Conservation (phyloP, 2,329 filamentous ascomycete species). For the Cryoendolithus antarcticus region DNA sequence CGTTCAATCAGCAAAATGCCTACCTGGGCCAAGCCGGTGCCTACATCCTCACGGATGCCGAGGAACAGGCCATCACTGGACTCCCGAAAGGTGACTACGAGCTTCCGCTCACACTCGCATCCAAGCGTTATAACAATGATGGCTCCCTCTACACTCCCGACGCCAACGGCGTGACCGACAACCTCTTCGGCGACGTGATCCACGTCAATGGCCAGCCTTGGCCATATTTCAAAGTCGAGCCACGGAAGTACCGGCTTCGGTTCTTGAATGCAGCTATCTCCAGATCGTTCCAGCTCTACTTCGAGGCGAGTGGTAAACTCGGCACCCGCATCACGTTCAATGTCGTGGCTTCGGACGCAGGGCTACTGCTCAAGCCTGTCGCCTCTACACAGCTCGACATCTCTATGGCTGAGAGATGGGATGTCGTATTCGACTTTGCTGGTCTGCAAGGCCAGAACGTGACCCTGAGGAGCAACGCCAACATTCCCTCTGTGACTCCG, state of each 20-base stretch:
- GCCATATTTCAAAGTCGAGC: slow-evolving; percentile 47
- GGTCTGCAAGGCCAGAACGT: slow-evolving; percentile 35
- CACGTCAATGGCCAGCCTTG: slow-evolving; percentile 48
- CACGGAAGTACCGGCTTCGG: slow-evolving; percentile 47
- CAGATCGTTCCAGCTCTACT: slow-evolving; percentile 37
- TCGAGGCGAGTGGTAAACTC: slow-evolving; percentile 23
- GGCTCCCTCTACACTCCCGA: slow-evolving; percentile 37
- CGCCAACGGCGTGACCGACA: slow-evolving; percentile 27
- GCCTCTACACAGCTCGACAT: slow-evolving; percentile 31
- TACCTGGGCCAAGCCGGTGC: slow-evolving; percentile 46
- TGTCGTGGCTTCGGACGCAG: slow-evolving; percentile 43
- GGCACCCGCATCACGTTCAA: slow-evolving; percentile 33
- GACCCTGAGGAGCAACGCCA: slow-evolving; percentile 14
- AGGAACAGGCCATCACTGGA: slow-evolving; percentile 33
- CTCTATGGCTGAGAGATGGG: slow-evolving; percentile 46
- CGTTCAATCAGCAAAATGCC: slow-evolving; percentile 38
- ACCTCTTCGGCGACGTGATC: slow-evolving; percentile 44
- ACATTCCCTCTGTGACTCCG: slow-evolving; percentile 23
- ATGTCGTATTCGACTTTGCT: slow-evolving; percentile 46
- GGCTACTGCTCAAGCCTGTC: slow-evolving; percentile 38
- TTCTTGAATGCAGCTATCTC: slow-evolving; percentile 39
- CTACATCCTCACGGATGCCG: slow-evolving; percentile 41
- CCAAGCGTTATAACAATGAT: slow-evolving; percentile 41
- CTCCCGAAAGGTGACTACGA: slow-evolving; percentile 42
- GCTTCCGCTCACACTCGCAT: slow-evolving; percentile 37